These are phyloP conservation scores for Lachnellula cervina DNA, from an alignment of 2,329 filamentous ascomycete species.

Conservation along the genomic window DNA sequence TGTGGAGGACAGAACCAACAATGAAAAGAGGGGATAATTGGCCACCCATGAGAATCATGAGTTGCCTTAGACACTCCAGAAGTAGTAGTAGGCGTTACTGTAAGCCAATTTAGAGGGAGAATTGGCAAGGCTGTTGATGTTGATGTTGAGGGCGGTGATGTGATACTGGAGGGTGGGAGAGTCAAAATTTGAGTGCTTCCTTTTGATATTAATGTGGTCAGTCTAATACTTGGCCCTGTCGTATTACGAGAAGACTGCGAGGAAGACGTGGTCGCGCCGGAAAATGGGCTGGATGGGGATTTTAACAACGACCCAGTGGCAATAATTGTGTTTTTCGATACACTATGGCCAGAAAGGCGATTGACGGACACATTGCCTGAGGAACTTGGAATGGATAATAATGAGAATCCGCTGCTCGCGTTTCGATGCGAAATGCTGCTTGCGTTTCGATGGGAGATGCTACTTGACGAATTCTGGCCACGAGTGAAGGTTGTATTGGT, in stretches of 20 bases:
- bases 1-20: not conserved
- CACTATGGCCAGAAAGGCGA: too few species aligned
- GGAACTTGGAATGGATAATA: too few species aligned
- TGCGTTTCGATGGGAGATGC: too few species aligned
- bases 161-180: not conserved
- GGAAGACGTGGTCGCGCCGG: not conserved
- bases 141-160: not conserved
- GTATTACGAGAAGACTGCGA: not conserved
- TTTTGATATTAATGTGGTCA: not conserved
- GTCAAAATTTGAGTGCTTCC: not conserved
- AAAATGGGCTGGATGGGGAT: not conserved
- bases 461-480: too few species aligned
- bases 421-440: too few species aligned
- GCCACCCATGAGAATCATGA: not conserved
- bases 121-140: not conserved
- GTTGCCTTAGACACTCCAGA: not conserved
- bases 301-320: too few species aligned
- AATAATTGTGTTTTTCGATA: too few species aligned
- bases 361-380: too few species aligned
- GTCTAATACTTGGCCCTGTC: not conserved
- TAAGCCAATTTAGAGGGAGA: not conserved
- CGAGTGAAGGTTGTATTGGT: too few species aligned
- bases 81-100: not conserved
- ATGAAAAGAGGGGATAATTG: not conserved
- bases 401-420: too few species aligned